phyloP scores from a whole-genome alignment of 2,329 filamentous ascomycete species.

The Colletotrichum acutatum region DNA sequence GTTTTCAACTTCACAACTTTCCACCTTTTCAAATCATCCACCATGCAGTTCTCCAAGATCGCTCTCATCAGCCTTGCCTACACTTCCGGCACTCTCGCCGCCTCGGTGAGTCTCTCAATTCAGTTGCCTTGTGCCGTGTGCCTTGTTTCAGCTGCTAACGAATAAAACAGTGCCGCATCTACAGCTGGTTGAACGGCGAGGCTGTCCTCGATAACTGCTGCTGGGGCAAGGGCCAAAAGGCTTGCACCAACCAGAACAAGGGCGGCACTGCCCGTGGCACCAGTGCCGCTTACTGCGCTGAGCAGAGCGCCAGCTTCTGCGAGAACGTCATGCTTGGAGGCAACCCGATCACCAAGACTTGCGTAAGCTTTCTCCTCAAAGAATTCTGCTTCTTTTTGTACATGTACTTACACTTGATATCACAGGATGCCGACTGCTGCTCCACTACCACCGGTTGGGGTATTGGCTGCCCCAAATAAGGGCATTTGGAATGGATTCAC shows the following conservation, averaged over 20 bases:
- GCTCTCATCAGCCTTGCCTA: background rate
- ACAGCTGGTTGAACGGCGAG: background rate
- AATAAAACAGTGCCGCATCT: background rate
- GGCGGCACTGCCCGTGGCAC: slow-evolving; percentile 5
- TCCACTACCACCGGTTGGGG: background rate
- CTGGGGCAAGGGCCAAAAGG: slow-evolving; percentile 15
- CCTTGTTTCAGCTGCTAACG: background rate
- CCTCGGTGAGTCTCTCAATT: background rate
- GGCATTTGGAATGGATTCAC: too few relatives aligned
- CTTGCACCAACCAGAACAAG: slow-evolving; percentile 12
- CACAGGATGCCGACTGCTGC: background rate
- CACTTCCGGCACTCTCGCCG: background rate
- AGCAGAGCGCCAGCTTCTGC: slow-evolving; percentile 15
- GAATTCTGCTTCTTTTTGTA: too few relatives aligned
- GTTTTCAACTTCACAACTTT: background rate
- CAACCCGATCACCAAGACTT: background rate
- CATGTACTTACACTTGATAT: background rate
- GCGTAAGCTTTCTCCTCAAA: background rate
- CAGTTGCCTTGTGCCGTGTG: too few relatives aligned
- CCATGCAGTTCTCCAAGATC: background rate
- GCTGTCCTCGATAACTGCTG: slow-evolving; percentile 15
- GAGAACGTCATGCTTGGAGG: slow-evolving; percentile 7
- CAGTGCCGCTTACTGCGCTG: background rate
- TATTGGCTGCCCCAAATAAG: background rate
- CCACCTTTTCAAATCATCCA: background rate